phyloP scores from a whole-genome alignment of 768 basidiomycete genomes.

The Exsudoporus frostii region DNA sequence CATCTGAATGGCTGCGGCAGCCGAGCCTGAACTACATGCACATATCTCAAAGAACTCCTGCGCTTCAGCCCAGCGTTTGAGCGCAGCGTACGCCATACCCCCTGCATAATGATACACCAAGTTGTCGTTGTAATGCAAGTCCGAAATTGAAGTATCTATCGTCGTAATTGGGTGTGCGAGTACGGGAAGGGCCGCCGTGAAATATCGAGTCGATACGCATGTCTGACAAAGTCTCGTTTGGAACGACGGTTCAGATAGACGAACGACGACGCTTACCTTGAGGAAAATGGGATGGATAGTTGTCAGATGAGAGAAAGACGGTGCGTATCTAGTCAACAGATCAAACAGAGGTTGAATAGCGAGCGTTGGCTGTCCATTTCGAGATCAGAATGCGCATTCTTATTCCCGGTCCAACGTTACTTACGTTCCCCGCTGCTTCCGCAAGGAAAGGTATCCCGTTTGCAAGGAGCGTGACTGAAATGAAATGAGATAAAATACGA shows the following conservation, averaged over 20 bases:
- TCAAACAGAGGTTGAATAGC: conserved; percentile 58
- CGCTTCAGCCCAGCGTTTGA: conserved; percentile 66
- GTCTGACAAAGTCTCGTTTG: conserved; percentile 36
- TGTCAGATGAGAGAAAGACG: conserved; percentile 56
- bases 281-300: conserved; percentile 69
- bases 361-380: conserved; percentile 34
- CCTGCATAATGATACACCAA: conserved; percentile 83
- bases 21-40: conserved; percentile 56
- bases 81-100: conserved; percentile 60
- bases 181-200: conserved; percentile 55
- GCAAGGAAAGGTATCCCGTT: conserved; percentile 57
- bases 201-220: conserved; percentile 55
- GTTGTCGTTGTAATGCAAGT: conserved; percentile 75
- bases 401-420: conserved; percentile 19
- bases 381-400: conserved; percentile 13
- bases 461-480: conserved; percentile 62
- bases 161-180: conserved; percentile 62
- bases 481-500: conserved; percentile 1
- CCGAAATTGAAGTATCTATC: conserved; percentile 57
- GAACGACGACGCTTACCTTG: conserved; percentile 40
- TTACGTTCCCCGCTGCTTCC: conserved; percentile 47
- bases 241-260: background rate
- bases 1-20: conserved; percentile 68
- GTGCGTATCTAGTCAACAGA: conserved; percentile 62
- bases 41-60: conserved; percentile 81